These are phyloP conservation scores for Mortierella sp. DNA, from an alignment of 371 early-diverging fungal species.

Conservation along the genomic window DNA sequence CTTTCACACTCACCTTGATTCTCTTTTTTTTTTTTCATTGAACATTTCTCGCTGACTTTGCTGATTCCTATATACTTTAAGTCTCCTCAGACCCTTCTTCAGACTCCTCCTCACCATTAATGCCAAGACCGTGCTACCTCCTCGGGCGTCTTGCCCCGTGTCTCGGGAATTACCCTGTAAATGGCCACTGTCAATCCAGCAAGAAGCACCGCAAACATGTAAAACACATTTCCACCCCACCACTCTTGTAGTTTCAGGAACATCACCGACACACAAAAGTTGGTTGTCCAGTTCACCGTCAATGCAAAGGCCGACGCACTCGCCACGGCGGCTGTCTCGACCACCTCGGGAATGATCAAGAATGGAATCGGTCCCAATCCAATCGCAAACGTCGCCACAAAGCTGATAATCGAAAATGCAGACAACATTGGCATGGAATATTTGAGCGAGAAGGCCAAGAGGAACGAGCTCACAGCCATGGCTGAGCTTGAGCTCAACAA, in stretches of 20 bases:
- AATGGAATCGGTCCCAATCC: conserved; percentile 93
- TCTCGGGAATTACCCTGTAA: conserved; percentile 80
- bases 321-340: conserved; percentile 74
- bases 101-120: conserved; percentile 6
- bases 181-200: conserved; percentile 59
- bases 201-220: conserved; percentile 72
- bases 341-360: conserved; percentile 85
- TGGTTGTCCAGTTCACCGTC: conserved; percentile 78
- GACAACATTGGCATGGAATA: conserved; percentile 63
- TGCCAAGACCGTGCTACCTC: conserved; percentile 49
- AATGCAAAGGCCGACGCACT: conserved; percentile 79
- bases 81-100: background rate
- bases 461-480: conserved; percentile 66
- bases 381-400: conserved; percentile 88
- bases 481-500: conserved; percentile 72
- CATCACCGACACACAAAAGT: conserved; percentile 74
- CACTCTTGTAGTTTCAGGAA: conserved; percentile 69
- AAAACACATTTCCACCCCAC: conserved; percentile 79
- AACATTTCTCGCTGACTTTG: background rate
- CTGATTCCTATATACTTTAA: too few relatives aligned
- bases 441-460: conserved; percentile 72
- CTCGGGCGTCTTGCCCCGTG: conserved; percentile 70
- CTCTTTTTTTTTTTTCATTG: background rate
- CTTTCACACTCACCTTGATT: background rate
- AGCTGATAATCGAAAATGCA: conserved; percentile 75